Conservation (phyloP, 1,139 yeast species). For the Waltiozyma sp. region DNA sequence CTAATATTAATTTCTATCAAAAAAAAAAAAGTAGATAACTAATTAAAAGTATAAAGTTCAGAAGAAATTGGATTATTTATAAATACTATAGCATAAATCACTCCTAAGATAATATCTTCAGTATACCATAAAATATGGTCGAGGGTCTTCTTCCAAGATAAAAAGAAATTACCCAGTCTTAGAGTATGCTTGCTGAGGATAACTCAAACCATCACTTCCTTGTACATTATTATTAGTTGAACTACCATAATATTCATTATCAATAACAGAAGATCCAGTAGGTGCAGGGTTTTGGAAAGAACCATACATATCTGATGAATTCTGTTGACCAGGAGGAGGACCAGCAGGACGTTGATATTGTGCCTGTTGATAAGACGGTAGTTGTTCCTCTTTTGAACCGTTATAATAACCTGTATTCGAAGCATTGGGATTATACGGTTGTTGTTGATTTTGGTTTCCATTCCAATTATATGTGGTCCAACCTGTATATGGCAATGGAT, state of each 20-base stretch:
- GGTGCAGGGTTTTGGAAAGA: background rate
- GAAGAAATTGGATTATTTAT: too few relatives aligned
- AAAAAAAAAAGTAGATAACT: too few relatives aligned
- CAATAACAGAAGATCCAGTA: background rate
- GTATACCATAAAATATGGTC: too few relatives aligned
- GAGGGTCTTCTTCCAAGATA: too few relatives aligned
- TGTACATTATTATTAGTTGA: background rate
- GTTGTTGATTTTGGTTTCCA: constrained; percentile 4
- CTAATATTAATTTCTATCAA: too few relatives aligned
- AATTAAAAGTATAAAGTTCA: too few relatives aligned
- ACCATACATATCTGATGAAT: background rate
- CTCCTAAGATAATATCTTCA: too few relatives aligned
- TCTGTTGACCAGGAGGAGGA: background rate
- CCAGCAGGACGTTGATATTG: constrained; percentile 3
- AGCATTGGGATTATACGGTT: background rate
- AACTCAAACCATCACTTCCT: too few relatives aligned
- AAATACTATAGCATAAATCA: too few relatives aligned
- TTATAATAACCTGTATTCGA: background rate
- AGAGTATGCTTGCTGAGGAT: background rate
- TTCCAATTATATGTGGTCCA: constrained; percentile 12
- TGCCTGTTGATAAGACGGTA: constrained; percentile 1
- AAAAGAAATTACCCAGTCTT: too few relatives aligned
- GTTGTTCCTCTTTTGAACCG: constrained; percentile 2
- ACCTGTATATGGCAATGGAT: constrained; percentile 14
- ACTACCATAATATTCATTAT: background rate